These are phyloP conservation scores for Mucor plumbeus DNA, from an alignment of 371 early-diverging fungal genomes.

Conservation along the genomic window DNA sequence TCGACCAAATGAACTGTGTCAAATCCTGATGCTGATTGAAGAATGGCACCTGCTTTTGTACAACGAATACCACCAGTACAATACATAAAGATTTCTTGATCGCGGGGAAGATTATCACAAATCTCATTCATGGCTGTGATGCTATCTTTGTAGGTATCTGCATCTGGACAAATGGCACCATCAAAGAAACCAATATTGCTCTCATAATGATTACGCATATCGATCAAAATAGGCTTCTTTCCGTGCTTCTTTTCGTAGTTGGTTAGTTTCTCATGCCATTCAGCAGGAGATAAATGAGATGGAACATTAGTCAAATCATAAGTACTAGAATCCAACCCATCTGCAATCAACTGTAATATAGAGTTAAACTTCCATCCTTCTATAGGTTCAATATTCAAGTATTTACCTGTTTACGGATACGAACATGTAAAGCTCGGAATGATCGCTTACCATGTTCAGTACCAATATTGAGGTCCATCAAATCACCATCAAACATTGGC, in stretches of 20 bases:
- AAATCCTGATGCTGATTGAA: constrained; percentile 70
- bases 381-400: not conserved
- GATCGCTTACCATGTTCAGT: constrained; percentile 67
- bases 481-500: constrained; percentile 41
- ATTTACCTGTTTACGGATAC: constrained; percentile 67
- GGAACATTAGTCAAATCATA: constrained; percentile 70
- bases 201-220: constrained; percentile 87
- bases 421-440: constrained; percentile 77
- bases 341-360: constrained; percentile 61
- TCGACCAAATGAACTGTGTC: constrained; percentile 71
- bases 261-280: constrained; percentile 64
- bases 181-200: constrained; percentile 78
- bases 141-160: constrained; percentile 75
- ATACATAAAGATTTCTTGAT: constrained; percentile 82
- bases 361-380: not conserved
- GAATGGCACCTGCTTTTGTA: constrained; percentile 65
- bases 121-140: constrained; percentile 56
- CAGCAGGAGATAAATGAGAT: constrained; percentile 69
- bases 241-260: constrained; percentile 44
- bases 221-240: constrained; percentile 65
- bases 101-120: constrained; percentile 50
- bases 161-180: constrained; percentile 75
- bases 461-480: constrained; percentile 71
- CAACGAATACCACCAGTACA: constrained; percentile 62
- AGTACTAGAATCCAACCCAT: constrained; percentile 58